Evolutionary conservation across 805 yeast genomes (phyloP), one percentile per base, ranked within the genome.

Genomic region (Wickerhamomyces bisporus): DNA sequence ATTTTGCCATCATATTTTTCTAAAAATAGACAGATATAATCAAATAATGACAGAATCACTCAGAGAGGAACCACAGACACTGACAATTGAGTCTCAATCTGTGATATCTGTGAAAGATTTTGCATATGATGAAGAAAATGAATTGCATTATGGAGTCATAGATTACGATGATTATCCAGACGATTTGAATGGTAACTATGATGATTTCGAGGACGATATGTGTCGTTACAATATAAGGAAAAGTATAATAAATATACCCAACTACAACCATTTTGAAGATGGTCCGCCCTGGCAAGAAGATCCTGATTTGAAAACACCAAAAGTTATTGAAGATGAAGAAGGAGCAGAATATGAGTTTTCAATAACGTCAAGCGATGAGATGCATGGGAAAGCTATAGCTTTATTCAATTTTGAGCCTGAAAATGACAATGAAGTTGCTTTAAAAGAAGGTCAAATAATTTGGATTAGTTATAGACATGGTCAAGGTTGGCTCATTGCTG

Each of bases 401-500:
- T 58, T 93, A 32, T 93, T 87, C 57, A 91, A 89, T 50, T 93
- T 93, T 55, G 72, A 65, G 30, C 96, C 98, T 0, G 98, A 93
- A 57, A 93, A 93, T 59, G 96, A 87, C 50, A 93, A 93, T 60
- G 99, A 93, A 54, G 76, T 89, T 32, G 75, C 72, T 10, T 64
- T 93, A 24, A 62, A 54, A 12, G 94, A 83, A 50, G 95, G 96
- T 26, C 97, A 93, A 61, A 60, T 77, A 12, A 77, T 93, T 3
- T 81, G 88, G 75, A 83, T 93, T 23, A 78, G 82, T 42, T 91
- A 89, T 59, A 77, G 94, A 40, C 96, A 91, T 58, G 98, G 98
- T 19, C 97, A 91, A 58, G 99, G 99, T 7, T 93, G 98, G 99
- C 71, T 93, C 3, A 97, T 93, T 36, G 98, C 97, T 1, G 71